These are phyloP conservation scores for Rhizopogon salebrosus DNA, from an alignment of 768 basidiomycete species.

Conservation along the genomic window DNA sequence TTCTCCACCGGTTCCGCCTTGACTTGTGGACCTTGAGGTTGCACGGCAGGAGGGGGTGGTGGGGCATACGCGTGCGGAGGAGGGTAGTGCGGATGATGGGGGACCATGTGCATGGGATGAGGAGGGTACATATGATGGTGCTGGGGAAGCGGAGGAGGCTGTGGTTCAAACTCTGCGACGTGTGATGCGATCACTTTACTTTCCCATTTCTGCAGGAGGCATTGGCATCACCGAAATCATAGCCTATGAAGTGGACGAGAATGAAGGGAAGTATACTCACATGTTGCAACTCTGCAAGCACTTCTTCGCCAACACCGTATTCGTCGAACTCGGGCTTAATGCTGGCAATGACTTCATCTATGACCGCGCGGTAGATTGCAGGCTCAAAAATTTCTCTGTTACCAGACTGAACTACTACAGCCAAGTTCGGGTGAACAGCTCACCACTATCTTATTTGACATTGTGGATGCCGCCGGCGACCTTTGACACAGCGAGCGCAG, in stretches of 20 bases:
- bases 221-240: slow-evolving; percentile 6
- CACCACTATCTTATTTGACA: slow-evolving; percentile 99
- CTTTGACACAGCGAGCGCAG: slow-evolving; percentile 24
- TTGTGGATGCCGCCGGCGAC: slow-evolving; percentile 35
- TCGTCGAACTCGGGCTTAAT: slow-evolving; percentile 96
- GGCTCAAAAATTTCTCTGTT: slow-evolving; percentile 70
- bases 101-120: slow-evolving; percentile 59
- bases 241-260: slow-evolving; percentile 8
- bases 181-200: slow-evolving; percentile 88
- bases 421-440: slow-evolving; percentile 67
- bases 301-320: slow-evolving; percentile 88
- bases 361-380: slow-evolving; percentile 84
- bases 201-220: slow-evolving; percentile 85
- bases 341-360: slow-evolving; percentile 88
- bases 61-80: slow-evolving; percentile 47
- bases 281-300: slow-evolving; percentile 81
- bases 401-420: slow-evolving; percentile 50
- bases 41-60: slow-evolving; percentile 24
- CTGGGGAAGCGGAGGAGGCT: slow-evolving; percentile 38
- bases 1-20: slow-evolving; percentile 73
- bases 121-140: slow-evolving; percentile 52
- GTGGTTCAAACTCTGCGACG: slow-evolving; percentile 87
- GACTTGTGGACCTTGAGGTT: slow-evolving; percentile 40
- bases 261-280: slow-evolving; percentile 46
- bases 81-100: slow-evolving; percentile 50